phyloP scores from a whole-genome alignment of 257 asterid genomes.

The Rauvolfia tetraphylla region DNA sequence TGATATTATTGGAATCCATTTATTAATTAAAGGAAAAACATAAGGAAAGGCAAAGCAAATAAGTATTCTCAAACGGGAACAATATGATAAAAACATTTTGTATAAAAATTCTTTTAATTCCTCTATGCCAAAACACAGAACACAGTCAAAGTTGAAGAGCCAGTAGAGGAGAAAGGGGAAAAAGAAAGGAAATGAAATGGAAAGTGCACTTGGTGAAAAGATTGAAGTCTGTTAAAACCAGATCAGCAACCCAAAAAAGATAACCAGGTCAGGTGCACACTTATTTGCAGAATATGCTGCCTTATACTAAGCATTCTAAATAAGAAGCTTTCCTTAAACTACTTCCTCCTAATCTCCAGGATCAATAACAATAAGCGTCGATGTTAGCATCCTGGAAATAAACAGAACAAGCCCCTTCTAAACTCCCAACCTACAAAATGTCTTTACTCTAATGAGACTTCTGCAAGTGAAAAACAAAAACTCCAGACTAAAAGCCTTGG shows the following conservation, averaged over 20 bases:
- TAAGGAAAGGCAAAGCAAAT: not conserved
- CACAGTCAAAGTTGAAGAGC: not conserved
- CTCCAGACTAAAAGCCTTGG: not conserved
- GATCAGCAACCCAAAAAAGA: not conserved
- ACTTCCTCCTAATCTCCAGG: not conserved
- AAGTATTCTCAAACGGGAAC: not conserved
- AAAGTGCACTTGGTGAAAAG: not conserved
- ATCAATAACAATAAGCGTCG: not conserved
- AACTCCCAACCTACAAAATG: not conserved
- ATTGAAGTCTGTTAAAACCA: not conserved
- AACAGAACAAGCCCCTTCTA: not conserved
- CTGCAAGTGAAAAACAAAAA: not conserved
- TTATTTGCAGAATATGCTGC: too few relatives aligned
- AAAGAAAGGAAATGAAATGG: not conserved
- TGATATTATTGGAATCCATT: not conserved
- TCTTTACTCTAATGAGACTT: not conserved
- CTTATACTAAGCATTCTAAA: not conserved
- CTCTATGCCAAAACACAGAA: not conserved
- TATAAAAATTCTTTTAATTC: not conserved
- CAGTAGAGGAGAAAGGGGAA: not conserved
- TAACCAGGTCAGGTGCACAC: not conserved
- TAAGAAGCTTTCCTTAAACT: not conserved
- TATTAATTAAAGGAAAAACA: not conserved
- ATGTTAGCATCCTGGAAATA: not conserved
- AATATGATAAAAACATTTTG: not conserved